phyloP scores from a whole-genome alignment of 495 filamentous ascomycete species.

The Aspergillus olivimuriae region DNA sequence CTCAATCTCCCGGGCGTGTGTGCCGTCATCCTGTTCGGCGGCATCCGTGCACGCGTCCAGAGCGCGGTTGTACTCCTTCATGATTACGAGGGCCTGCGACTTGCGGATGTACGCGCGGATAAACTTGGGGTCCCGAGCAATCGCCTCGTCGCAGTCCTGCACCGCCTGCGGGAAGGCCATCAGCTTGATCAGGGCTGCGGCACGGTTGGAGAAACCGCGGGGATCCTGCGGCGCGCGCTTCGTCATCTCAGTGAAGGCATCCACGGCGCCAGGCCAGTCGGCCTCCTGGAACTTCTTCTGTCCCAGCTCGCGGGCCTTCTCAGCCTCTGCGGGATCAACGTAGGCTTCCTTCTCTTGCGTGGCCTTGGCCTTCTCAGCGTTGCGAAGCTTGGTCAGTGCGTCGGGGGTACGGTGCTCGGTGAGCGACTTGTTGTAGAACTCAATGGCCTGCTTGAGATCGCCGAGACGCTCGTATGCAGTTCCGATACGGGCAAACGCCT shows the following conservation, averaged over 20 bases:
- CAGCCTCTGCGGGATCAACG: conserved; percentile 84
- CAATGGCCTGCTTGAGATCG: conserved; percentile 74
- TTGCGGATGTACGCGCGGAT: conserved; percentile 94
- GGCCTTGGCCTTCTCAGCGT: conserved; percentile 85
- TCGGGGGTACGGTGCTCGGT: conserved; percentile 97
- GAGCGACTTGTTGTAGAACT: conserved; percentile 86
- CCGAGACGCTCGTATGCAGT: conserved; percentile 82
- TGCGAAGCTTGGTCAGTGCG: conserved; percentile 82
- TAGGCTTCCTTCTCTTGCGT: conserved; percentile 73
- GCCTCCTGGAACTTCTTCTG: conserved; percentile 94
- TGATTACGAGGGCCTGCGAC: conserved; percentile 85
- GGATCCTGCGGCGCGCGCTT: conserved; percentile 92
- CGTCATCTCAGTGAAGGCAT: conserved; percentile 93
- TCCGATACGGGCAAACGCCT: conserved; percentile 91
- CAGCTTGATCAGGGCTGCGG: conserved; percentile 92
- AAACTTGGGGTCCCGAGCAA: conserved; percentile 86
- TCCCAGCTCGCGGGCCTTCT: conserved; percentile 90
- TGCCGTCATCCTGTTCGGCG: conserved; percentile 66
- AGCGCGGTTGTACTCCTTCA: conserved; percentile 95
- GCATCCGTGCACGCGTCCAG: conserved; percentile 85
- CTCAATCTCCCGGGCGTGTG: conserved; percentile 83
- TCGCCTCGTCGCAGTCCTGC: conserved; percentile 85
- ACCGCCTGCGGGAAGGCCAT: conserved; percentile 91
- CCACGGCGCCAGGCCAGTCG: conserved; percentile 94
- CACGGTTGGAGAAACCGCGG: conserved; percentile 93